Evolutionary conservation across 805 yeast species (phyloP).

Genomic region (Priceomyces fermenticarens): DNA sequence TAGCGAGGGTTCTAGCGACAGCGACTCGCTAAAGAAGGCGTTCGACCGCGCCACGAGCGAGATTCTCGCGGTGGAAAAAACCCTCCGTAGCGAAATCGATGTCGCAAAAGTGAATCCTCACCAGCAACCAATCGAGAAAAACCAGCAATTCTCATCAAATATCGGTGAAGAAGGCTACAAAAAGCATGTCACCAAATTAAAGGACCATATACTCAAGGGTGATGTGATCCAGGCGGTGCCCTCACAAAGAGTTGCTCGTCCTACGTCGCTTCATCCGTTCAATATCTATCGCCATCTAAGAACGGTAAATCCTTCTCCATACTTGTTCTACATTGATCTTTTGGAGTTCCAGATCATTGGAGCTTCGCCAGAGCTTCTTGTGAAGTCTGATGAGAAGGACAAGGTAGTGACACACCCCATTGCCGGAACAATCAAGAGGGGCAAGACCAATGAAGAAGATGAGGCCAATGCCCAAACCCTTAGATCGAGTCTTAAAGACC

Average conservation of each 20-base stretch:
- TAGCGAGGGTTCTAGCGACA: too few relatives aligned
- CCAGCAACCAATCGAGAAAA: conserved; percentile 67
- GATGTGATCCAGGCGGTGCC: conserved; percentile 98
- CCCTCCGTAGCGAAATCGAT: conserved; percentile 44
- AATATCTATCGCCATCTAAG: conserved; percentile 92
- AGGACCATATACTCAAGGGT: conserved; percentile 81
- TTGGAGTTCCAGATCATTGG: conserved; percentile 93
- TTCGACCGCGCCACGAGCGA: conserved; percentile 53
- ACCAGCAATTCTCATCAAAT: conserved; percentile 77
- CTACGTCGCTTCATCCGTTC: conserved; percentile 93
- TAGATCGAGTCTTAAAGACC: conserved; percentile 77
- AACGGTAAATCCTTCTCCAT: conserved; percentile 97
- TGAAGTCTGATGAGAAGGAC: conserved; percentile 69
- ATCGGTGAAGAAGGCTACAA: conserved; percentile 95
- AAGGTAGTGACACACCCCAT: conserved; percentile 93
- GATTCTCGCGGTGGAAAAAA: conserved; percentile 54
- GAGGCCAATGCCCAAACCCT: conserved; percentile 74
- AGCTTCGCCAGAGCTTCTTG: conserved; percentile 94
- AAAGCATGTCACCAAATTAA: conserved; percentile 68
- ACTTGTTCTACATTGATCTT: conserved; percentile 89
- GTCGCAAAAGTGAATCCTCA: conserved; percentile 56
- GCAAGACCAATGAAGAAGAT: conserved; percentile 88
- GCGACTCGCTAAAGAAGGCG: conserved; percentile 33
- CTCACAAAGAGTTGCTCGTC: conserved; percentile 93
- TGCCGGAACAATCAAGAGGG: conserved; percentile 94